Evolutionary conservation across 371 early-diverging fungal genomes (phyloP).

Genomic region (Zychaea mexicana): DNA sequence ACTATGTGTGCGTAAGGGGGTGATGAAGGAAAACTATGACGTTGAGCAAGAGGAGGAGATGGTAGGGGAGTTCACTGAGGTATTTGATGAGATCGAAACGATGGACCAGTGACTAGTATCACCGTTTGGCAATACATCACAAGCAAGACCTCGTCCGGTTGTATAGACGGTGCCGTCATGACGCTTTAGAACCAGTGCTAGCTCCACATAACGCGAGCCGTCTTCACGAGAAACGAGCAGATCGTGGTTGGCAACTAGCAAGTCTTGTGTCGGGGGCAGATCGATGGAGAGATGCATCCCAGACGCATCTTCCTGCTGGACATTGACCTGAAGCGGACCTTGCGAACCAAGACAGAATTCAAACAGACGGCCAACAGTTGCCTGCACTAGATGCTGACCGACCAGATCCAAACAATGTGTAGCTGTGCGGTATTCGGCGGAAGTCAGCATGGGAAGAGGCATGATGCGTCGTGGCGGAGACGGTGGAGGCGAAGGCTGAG

Average conservation of each 20-base stretch:
- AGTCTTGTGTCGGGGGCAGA: conserved; percentile 31
- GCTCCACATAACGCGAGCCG: conserved; percentile 36
- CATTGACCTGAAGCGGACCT: conserved; percentile 27
- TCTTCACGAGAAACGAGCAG: conserved; percentile 26
- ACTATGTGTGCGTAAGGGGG: not conserved
- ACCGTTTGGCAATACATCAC: conserved; percentile 22
- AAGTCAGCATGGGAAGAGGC: conserved; percentile 40
- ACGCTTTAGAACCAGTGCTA: conserved; percentile 37
- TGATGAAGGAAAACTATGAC: not conserved
- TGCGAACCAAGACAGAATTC: conserved; percentile 48
- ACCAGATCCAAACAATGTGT: conserved; percentile 28
- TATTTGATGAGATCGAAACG: conserved; percentile 1
- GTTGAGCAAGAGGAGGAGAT: conserved; percentile 3
- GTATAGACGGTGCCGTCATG: conserved; percentile 44
- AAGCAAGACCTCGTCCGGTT: conserved; percentile 35
- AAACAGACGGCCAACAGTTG: conserved; percentile 12
- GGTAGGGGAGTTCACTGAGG: conserved; percentile 7
- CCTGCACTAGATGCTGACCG: conserved; percentile 32
- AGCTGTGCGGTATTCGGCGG: conserved; percentile 20
- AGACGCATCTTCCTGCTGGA: conserved; percentile 7
- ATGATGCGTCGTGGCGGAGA: conserved; percentile 41
- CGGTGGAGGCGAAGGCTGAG: conserved; percentile 31
- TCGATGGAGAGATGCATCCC: conserved; percentile 13
- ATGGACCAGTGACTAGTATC: conserved; percentile 28
- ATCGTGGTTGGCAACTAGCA: conserved; percentile 34